A percentile compares a stretch with the other conserved stretches of the same genome.
These are phyloP conservation scores for Exophiala oligosperma DNA, from an alignment of 2,329 filamentous ascomycete genomes.

Conservation along the genomic window DNA sequence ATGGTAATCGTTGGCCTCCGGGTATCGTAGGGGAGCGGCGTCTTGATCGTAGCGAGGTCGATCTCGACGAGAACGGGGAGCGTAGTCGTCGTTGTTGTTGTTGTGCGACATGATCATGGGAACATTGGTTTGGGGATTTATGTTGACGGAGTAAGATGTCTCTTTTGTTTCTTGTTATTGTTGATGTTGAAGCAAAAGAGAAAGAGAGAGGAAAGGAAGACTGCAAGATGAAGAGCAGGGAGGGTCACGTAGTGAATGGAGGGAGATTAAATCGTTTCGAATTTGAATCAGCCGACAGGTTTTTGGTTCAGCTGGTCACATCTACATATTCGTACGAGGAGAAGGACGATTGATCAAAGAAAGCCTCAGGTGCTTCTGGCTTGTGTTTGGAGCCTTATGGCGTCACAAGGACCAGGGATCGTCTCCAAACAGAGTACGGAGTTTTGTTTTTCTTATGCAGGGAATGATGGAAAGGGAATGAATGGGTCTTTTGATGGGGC, in stretches of 20 bases:
- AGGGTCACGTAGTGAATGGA: neutral
- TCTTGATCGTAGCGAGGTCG: conserved; percentile 15
- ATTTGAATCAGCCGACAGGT: neutral
- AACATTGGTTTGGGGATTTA: neutral
- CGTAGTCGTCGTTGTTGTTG: conserved; percentile 23
- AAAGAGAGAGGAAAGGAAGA: neutral
- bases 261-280: neutral
- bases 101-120: conserved; percentile 18
- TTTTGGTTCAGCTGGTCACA: neutral
- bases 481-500: too few relatives aligned
- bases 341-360: neutral
- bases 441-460: too few relatives aligned
- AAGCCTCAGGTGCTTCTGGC: neutral
- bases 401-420: neutral
- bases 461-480: too few relatives aligned
- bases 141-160: too few relatives aligned
- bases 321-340: too few relatives aligned
- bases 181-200: neutral
- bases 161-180: neutral
- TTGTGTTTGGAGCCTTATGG: neutral
- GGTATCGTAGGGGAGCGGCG: conserved; percentile 7
- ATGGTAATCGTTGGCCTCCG: conserved; percentile 11
- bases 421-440: neutral
- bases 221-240: neutral
- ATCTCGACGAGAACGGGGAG: conserved; percentile 18